Evolutionary conservation across 495 filamentous ascomycete species (phyloP).

Genomic region (Aspergillus carlsbadensis): DNA sequence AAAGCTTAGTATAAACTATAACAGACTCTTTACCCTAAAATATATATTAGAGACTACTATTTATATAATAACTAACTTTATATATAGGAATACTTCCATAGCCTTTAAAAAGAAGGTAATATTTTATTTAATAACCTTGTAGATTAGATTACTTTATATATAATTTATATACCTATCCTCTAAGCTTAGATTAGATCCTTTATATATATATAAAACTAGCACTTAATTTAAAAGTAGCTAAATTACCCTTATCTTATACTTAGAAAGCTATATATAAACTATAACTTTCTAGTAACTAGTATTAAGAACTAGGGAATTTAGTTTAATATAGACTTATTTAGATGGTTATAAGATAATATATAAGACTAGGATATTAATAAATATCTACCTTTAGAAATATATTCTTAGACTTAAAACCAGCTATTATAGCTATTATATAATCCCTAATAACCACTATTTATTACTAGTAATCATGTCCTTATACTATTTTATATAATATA

Average conservation of each 20-base stretch:
- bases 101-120: constrained; percentile 9
- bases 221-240: constrained; percentile 18
- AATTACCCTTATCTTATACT: constrained; percentile 14
- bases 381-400: constrained; percentile 3
- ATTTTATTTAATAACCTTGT: constrained; percentile 9
- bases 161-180: constrained; percentile 21
- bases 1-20: constrained; percentile 27
- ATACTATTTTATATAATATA: constrained; percentile 8
- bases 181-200: constrained; percentile 13
- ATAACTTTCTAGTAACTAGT: constrained; percentile 13
- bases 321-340: constrained; percentile 5
- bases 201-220: constrained; percentile 18
- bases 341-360: constrained; percentile 6
- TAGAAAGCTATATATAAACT: constrained; percentile 21
- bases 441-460: background rate
- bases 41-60: constrained; percentile 12
- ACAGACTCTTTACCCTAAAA: constrained; percentile 3
- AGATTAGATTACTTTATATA: constrained; percentile 19
- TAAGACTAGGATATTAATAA: constrained; percentile 7
- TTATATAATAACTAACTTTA: constrained; percentile 3
- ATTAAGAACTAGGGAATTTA: constrained; percentile 16
- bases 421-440: constrained; percentile 1
- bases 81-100: too few relatives aligned
- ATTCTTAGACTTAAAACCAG: background rate
- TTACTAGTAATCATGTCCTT: background rate